phyloP scores from a whole-genome alignment of 352 stramenopile species.

The Phytophthora megakarya region DNA sequence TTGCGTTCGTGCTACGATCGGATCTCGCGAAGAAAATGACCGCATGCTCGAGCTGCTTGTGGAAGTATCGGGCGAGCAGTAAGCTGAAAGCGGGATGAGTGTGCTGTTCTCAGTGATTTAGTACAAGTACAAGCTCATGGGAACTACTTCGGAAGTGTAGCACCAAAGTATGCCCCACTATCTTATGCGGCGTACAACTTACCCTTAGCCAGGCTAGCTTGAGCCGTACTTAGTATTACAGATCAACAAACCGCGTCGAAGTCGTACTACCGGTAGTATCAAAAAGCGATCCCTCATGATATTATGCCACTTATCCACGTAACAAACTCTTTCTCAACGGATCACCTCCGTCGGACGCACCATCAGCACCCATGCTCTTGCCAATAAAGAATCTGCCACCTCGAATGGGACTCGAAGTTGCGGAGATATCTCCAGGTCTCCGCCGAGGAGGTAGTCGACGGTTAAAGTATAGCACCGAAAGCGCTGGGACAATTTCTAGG shows the following conservation, averaged over 20 bases:
- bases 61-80: conserved; percentile 66
- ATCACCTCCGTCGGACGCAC: conserved; percentile 26
- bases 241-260: neutral
- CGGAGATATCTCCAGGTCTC: conserved; percentile 29
- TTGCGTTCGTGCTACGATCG: conserved; percentile 96
- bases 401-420: conserved; percentile 49
- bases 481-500: conserved; percentile 76
- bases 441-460: conserved; percentile 64
- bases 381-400: conserved; percentile 54
- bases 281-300: neutral
- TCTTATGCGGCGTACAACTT: neutral
- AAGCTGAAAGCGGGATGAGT: no score
- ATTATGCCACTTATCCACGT: conserved; percentile 25
- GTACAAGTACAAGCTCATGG: neutral
- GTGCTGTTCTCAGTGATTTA: neutral
- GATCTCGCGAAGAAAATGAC: conserved; percentile 93
- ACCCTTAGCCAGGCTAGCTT: neutral
- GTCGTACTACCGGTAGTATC: neutral
- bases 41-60: conserved; percentile 90
- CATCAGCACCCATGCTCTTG: conserved; percentile 40
- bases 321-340: conserved; percentile 61
- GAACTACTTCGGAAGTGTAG: conserved; percentile 6
- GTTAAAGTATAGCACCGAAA: conserved; percentile 87
- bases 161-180: neutral
- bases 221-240: no score